Evolutionary conservation across 1,284 basidiomycete genomes (phyloP).

Genomic region (Leccinum laetum): DNA sequence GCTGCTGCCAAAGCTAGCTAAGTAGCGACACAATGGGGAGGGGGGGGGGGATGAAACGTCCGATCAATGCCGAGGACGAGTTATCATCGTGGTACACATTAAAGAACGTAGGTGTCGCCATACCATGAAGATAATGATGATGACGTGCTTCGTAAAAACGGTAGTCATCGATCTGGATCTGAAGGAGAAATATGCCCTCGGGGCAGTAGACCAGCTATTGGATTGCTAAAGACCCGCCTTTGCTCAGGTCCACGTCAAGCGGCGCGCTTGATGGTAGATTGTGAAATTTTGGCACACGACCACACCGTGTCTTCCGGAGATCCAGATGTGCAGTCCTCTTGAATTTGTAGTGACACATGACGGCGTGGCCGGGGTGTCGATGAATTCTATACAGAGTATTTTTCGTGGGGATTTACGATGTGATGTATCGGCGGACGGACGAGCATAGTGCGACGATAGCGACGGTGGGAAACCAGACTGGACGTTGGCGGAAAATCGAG

Average conservation of each 20-base stretch:
- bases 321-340: slow-evolving; percentile 6
- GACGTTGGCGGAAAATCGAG: slow-evolving; percentile 17
- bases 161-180: background rate
- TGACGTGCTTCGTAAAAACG: slow-evolving; percentile 10
- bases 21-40: slow-evolving; percentile 20
- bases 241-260: slow-evolving; percentile 24
- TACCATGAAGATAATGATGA: background rate
- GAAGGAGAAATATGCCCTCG: slow-evolving; percentile 3
- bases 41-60: background rate
- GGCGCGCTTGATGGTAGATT: slow-evolving; percentile 23
- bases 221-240: slow-evolving; percentile 26
- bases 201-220: slow-evolving; percentile 16
- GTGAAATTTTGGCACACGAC: slow-evolving; percentile 35
- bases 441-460: slow-evolving; percentile 5
- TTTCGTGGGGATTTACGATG: slow-evolving; percentile 10
- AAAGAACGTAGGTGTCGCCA: slow-evolving; percentile 16
- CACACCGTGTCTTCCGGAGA: slow-evolving; percentile 18
- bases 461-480: slow-evolving; percentile 11
- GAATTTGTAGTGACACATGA: slow-evolving; percentile 9
- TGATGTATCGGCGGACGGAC: slow-evolving; percentile 8
- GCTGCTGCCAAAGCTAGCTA: slow-evolving; percentile 12
- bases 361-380: slow-evolving; percentile 15
- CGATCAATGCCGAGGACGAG: slow-evolving; percentile 7
- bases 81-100: slow-evolving; percentile 10
- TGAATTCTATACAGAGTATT: slow-evolving; percentile 6